Conservation (phyloP, 2,329 filamentous ascomycete species). For the Apiospora rasikravindrae region DNA sequence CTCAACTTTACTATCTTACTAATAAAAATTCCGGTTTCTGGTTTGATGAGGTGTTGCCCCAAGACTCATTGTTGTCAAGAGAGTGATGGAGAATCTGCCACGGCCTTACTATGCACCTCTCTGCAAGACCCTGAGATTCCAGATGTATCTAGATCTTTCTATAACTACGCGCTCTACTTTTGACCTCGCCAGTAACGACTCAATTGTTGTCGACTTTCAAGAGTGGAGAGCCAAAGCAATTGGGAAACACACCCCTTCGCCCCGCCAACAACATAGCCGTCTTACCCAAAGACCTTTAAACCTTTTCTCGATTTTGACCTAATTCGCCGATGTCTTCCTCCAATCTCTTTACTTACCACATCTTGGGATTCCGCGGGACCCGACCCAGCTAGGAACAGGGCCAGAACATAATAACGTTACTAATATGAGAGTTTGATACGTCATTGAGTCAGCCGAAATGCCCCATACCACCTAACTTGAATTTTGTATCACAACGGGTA, state of each 20-base stretch:
- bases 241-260: background rate
- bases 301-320: background rate
- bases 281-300: background rate
- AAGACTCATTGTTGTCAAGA: background rate
- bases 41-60: background rate
- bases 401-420: no score
- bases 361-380: no score
- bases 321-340: no score
- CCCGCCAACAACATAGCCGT: background rate
- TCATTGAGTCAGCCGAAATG: no score
- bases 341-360: no score
- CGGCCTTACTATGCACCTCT: background rate
- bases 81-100: background rate
- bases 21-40: background rate
- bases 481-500: no score
- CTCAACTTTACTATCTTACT: background rate
- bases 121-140: background rate
- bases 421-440: no score
- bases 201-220: background rate
- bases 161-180: background rate
- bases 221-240: background rate
- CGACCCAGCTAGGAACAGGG: no score
- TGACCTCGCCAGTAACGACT: background rate
- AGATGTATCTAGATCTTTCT: background rate
- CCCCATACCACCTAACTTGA: no score